phyloP scores from a whole-genome alignment of 2,329 filamentous ascomycete species.

The Stagonosporopsis vannaccii region DNA sequence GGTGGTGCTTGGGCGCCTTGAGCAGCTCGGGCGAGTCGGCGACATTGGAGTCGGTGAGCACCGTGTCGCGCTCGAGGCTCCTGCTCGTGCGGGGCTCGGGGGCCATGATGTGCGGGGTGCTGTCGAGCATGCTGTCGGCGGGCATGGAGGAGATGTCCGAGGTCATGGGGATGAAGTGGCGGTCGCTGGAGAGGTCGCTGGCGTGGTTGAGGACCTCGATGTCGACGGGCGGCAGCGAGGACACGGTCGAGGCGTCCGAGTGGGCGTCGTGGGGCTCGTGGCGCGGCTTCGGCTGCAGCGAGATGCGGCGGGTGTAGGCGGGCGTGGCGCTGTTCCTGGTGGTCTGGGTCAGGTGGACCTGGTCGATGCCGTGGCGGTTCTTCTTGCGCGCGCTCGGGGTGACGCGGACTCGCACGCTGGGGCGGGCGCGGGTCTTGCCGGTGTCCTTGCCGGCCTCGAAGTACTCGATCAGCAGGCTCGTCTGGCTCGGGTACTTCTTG shows the following conservation, averaged over 20 bases:
- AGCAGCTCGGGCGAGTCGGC: constrained; percentile 46
- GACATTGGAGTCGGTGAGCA: constrained; percentile 30
- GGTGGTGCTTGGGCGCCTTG: constrained; percentile 64
- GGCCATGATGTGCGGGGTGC: constrained; percentile 55
- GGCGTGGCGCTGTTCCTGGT: constrained; percentile 72
- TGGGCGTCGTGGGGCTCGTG: constrained; percentile 58
- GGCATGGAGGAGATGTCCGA: constrained; percentile 90
- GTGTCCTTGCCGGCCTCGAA: constrained; percentile 81
- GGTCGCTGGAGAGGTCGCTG: constrained; percentile 71
- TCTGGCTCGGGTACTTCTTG: constrained; percentile 74
- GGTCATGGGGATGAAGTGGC: constrained; percentile 70
- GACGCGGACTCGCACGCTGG: constrained; percentile 81
- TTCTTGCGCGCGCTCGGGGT: constrained; percentile 70
- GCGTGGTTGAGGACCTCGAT: constrained; percentile 80
- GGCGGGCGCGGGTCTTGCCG: constrained; percentile 69
- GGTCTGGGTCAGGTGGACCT: constrained; percentile 86
- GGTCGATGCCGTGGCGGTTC: constrained; percentile 68
- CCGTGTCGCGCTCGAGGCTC: constrained; percentile 55
- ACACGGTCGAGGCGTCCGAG: constrained; percentile 81
- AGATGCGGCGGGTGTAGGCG: constrained; percentile 72
- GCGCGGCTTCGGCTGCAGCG: constrained; percentile 60
- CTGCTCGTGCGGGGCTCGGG: constrained; percentile 59
- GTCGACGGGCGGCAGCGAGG: constrained; percentile 75
- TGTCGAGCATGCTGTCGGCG: constrained; percentile 73
- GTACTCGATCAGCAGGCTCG: constrained; percentile 91